Conservation (phyloP, 495 filamentous ascomycete species). For the Penicillium taxi region DNA sequence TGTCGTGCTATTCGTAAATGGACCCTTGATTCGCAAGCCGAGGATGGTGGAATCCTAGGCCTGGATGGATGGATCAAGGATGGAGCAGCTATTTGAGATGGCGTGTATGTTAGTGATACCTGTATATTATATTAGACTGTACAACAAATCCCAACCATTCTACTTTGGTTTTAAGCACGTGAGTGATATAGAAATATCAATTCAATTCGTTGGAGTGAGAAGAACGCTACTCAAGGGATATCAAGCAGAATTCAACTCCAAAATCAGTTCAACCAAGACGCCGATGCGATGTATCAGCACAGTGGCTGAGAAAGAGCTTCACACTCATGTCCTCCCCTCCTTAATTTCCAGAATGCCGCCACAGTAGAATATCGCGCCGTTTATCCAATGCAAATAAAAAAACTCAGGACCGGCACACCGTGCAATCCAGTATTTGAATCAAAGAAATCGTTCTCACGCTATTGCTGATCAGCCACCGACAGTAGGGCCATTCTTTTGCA, state of each 20-base stretch:
- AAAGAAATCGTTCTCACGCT: neutral
- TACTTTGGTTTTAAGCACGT: neutral
- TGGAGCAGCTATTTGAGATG: constrained; percentile 1
- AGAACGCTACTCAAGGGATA: too few relatives aligned
- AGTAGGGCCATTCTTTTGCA: constrained; percentile 34
- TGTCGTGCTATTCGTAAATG: constrained; percentile 62
- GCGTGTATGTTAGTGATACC: constrained; percentile 20
- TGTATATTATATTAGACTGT: constrained; percentile 3
- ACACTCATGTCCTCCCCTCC: constrained; percentile 13
- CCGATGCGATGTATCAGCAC: constrained; percentile 20
- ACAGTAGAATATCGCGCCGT: constrained; percentile 26
- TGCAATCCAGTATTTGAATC: constrained; percentile 15
- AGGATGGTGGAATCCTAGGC: constrained; percentile 46
- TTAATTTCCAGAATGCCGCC: constrained; percentile 19
- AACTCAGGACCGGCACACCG: constrained; percentile 13
- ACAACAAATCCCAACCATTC: constrained; percentile 4
- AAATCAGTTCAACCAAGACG: constrained; percentile 23
- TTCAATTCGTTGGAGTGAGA: neutral
- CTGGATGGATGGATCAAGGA: constrained; percentile 30
- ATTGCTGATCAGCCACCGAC: constrained; percentile 33
- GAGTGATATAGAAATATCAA: neutral
- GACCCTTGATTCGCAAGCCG: constrained; percentile 57
- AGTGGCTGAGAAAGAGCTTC: constrained; percentile 6
- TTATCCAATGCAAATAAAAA: constrained; percentile 20
- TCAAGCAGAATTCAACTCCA: too few relatives aligned